Base-by-base conservation (phyloP, 1,284 basidiomycete genomes). In the Boletus mariae region DNA sequence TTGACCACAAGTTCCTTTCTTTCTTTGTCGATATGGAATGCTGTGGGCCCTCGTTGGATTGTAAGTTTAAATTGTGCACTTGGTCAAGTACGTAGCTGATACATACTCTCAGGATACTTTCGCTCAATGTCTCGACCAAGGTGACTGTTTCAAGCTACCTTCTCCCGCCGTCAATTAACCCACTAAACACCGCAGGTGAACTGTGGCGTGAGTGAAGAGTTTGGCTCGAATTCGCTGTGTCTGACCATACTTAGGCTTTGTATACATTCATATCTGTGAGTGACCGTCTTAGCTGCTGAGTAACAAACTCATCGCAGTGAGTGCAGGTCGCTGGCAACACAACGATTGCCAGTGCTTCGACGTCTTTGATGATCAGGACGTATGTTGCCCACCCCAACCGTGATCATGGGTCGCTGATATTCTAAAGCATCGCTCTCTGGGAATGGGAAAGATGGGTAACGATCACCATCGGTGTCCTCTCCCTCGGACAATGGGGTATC, bases 281-380 rank as follows among this genome's bases (percentile, higher is more conserved):
- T 62, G 1, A 23, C 17, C 11, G 8, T 15, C 17, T 50, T 17
- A 38, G n/a, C 25, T 17, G 15, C 40, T 48, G 25, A 32, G 9
- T 7, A 23, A 40, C 17, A 32, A 52, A 42, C 53, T 63, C 50
- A 55, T 43, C 42, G 3, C 5, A 28, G 25, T 48, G 49, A 23
- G 37, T 47, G 8, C 47, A 63, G 61, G 64, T 63, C 49, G 61
- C 62, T 10, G 64, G 61, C 10, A 67, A 63, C n/a, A 65, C 61
- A 15, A 67, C 61, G 26, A 63, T 63, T 28, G 61, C 62, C 9
- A 67, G 61, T 42, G 61, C 61, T 51, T 63, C 62, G 12, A 86
- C 82, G 1, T 84, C 81, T 17, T 73, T 88, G 37, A 85, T 87
- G 83, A 75, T 87, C 47, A 74, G 85, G 66, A 85, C 84, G 84